phyloP scores from a whole-genome alignment of 1,139 yeast species.

The Scheffersomyces parashehatae region DNA sequence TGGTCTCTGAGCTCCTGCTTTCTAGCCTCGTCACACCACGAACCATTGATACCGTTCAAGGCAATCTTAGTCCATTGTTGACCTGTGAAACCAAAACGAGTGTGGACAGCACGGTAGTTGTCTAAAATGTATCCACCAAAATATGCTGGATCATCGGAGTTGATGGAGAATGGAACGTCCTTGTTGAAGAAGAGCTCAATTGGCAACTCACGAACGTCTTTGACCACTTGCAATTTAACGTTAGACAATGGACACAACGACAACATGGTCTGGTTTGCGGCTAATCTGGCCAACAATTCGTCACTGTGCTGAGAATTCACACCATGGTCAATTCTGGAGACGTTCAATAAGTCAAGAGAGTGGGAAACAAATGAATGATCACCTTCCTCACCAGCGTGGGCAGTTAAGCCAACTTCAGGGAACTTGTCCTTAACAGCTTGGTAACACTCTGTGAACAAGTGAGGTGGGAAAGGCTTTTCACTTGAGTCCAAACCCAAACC shows the following conservation, averaged over 20 bases:
- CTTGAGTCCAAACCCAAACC: slow-evolving; percentile 80
- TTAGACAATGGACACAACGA: slow-evolving; percentile 79
- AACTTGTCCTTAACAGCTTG: slow-evolving; percentile 41
- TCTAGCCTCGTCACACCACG: slow-evolving; percentile 61
- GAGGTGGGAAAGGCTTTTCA: slow-evolving; percentile 75
- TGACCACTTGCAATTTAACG: slow-evolving; percentile 71
- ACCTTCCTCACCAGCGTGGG: slow-evolving; percentile 90
- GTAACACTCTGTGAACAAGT: slow-evolving; percentile 63
- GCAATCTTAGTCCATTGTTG: slow-evolving; percentile 62
- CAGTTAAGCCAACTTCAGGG: slow-evolving; percentile 62
- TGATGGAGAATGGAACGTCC: slow-evolving; percentile 71
- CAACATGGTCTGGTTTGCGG: slow-evolving; percentile 53
- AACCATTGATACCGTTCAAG: slow-evolving; percentile 62
- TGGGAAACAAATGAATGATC: slow-evolving; percentile 61
- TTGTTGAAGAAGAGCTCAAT: slow-evolving; percentile 56
- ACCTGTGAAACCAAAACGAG: slow-evolving; percentile 58
- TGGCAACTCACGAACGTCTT: slow-evolving; percentile 66
- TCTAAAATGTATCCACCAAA: slow-evolving; percentile 82
- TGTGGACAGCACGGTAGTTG: slow-evolving; percentile 66
- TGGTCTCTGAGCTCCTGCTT: slow-evolving; percentile 44
- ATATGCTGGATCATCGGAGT: slow-evolving; percentile 86
- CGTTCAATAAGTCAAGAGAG: slow-evolving; percentile 59
- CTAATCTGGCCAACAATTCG: slow-evolving; percentile 54
- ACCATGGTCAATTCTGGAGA: slow-evolving; percentile 78
- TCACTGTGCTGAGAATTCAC: slow-evolving; percentile 59